Evolutionary conservation across 306 rosid species (phyloP).

Genomic region (Acacia crassicarpa): DNA sequence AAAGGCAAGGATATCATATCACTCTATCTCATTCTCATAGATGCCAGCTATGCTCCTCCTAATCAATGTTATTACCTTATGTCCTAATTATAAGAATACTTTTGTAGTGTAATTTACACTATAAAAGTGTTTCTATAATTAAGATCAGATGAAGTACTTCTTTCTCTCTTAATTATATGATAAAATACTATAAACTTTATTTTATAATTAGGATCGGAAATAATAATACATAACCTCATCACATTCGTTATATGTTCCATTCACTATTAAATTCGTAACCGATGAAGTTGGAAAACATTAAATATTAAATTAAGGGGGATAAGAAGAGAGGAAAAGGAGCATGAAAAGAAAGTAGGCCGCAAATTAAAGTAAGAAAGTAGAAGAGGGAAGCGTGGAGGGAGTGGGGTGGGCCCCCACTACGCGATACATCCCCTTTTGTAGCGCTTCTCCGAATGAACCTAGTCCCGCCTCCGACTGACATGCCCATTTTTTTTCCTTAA

Average conservation of each 20-base stretch:
- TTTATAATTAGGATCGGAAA: too few species aligned
- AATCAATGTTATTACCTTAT: too few species aligned
- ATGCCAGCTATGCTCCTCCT: not conserved
- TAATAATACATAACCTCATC: too few species aligned
- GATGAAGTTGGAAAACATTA: not conserved
- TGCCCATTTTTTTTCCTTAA: not conserved
- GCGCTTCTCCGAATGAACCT: not conserved
- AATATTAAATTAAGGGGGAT: not conserved
- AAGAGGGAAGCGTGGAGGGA: not conserved
- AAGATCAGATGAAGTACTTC: too few species aligned
- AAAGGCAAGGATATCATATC: not conserved
- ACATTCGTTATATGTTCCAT: too few species aligned
- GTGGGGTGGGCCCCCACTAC: not conserved
- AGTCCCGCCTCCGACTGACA: too few species aligned
- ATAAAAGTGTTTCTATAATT: too few species aligned
- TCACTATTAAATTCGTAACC: too few species aligned
- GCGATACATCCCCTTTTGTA: not conserved
- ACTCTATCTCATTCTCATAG: not conserved
- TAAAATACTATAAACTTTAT: too few species aligned
- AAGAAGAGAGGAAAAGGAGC: not conserved
- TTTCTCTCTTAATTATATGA: too few species aligned
- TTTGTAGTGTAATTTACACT: too few species aligned
- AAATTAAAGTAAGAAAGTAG: not conserved
- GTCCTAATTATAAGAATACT: too few species aligned
- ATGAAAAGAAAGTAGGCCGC: not conserved